Conservation (phyloP, 2,329 filamentous ascomycete genomes). For the Juglanconis juglandina region DNA sequence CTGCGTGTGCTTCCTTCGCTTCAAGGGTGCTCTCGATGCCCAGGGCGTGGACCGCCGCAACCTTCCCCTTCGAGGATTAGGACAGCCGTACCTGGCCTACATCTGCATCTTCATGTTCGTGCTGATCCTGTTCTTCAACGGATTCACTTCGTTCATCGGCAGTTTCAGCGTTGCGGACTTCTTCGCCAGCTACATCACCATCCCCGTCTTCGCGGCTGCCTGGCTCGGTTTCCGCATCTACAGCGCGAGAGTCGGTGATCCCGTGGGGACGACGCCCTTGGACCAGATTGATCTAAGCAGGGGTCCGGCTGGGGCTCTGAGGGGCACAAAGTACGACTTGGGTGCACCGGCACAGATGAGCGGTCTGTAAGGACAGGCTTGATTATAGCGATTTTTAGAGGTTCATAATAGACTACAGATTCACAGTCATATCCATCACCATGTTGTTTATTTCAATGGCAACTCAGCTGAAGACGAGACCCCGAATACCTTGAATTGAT, state of each 20-base stretch:
- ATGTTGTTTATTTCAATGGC: too few species aligned
- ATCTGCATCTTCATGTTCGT: slow-evolving; percentile 40
- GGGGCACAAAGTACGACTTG: slow-evolving; percentile 14
- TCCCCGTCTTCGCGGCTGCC: slow-evolving; percentile 29
- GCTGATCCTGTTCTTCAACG: slow-evolving; percentile 42
- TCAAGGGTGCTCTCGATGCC: slow-evolving; percentile 33
- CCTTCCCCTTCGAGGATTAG: slow-evolving; percentile 26
- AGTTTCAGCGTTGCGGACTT: slow-evolving; percentile 35
- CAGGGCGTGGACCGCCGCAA: slow-evolving; percentile 36
- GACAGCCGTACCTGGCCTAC: slow-evolving; percentile 38
- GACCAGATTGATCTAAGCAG: slow-evolving; percentile 17
- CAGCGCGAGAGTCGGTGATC: slow-evolving; percentile 3
- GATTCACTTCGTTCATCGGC: slow-evolving; percentile 42
- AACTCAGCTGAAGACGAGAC: too few species aligned
- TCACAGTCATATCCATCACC: too few species aligned
- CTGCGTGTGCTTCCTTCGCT: slow-evolving; percentile 29
- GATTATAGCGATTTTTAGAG: not conserved
- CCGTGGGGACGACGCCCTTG: slow-evolving; percentile 5
- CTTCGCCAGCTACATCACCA: slow-evolving; percentile 36
- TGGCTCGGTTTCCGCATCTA: slow-evolving; percentile 35
- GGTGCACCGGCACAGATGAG: slow-evolving; percentile 2
- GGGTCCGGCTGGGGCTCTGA: slow-evolving; percentile 11
- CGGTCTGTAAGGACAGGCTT: too few species aligned
- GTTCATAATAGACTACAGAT: too few species aligned
- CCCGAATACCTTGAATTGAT: too few species aligned